phyloP scores from a whole-genome alignment of 148 eudicot species.

The Rhododendron simsii region DNA sequence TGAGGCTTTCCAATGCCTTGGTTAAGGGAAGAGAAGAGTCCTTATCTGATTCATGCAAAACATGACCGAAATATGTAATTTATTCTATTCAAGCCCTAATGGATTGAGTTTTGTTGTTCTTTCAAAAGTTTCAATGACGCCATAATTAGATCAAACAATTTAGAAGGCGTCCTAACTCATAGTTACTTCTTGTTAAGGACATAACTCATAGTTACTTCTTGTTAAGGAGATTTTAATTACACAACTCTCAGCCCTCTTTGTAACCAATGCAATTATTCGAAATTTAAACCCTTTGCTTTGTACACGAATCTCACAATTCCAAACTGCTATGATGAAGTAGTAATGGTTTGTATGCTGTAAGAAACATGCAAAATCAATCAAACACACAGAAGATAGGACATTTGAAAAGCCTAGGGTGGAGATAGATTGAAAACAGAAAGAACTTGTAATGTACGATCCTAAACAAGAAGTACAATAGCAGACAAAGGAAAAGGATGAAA shows the following conservation, averaged over 20 bases:
- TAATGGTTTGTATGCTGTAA: background rate
- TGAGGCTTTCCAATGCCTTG: background rate
- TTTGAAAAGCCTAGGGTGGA: background rate
- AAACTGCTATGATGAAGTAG: background rate
- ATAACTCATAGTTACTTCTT: background rate
- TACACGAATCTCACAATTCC: too few relatives aligned
- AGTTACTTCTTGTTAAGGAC: background rate
- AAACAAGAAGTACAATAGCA: background rate
- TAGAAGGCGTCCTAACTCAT: background rate
- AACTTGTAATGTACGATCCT: background rate
- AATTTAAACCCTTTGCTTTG: background rate
- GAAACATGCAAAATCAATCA: background rate
- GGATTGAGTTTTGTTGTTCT: background rate
- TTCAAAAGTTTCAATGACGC: too few relatives aligned
- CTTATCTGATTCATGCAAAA: background rate
- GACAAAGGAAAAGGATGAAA: background rate
- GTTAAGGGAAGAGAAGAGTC: background rate
- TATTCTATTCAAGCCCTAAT: background rate
- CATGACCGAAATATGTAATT: background rate
- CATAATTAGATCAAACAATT: background rate
- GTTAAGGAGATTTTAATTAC: background rate
- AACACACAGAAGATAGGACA: background rate
- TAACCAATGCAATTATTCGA: background rate
- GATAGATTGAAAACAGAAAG: background rate
- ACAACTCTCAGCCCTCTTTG: background rate